Conservation (phyloP, 768 basidiomycete species). For the Psilocybe cyanescens region DNA sequence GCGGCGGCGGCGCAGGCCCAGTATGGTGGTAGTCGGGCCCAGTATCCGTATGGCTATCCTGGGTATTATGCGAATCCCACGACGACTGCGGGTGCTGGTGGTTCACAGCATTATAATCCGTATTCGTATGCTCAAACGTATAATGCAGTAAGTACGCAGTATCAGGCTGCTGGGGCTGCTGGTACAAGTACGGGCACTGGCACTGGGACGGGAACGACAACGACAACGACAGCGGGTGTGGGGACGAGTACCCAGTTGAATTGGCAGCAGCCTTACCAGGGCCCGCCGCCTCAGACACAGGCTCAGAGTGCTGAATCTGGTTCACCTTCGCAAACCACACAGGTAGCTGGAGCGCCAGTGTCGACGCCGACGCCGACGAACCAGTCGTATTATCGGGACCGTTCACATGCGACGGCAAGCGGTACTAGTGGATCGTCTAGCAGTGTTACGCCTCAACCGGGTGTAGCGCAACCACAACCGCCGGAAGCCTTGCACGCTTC, state of each 20-base stretch:
- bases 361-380: constrained; percentile 4
- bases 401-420: background rate
- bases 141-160: constrained; percentile 17
- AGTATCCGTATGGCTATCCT: constrained; percentile 31
- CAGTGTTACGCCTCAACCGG: background rate
- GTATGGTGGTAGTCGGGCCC: constrained; percentile 19
- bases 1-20: constrained; percentile 11
- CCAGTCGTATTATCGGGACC: constrained; percentile 4
- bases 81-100: constrained; percentile 8
- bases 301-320: constrained; percentile 3
- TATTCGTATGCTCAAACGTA: constrained; percentile 31
- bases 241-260: constrained; percentile 22
- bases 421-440: background rate
- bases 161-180: constrained; percentile 11
- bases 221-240: background rate
- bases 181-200: background rate
- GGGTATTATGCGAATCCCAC: constrained; percentile 29
- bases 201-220: too few species aligned
- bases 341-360: background rate
- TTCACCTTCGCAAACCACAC: too few species aligned
- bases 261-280: constrained; percentile 40
- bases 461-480: background rate
- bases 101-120: constrained; percentile 26
- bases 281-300: constrained; percentile 15
- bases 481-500: background rate